A percentile compares a stretch with the other conserved stretches of the same genome.
Evolutionary conservation across 1,284 basidiomycete genomes (phyloP).

Genomic region (Microbotryum scabiosae): DNA sequence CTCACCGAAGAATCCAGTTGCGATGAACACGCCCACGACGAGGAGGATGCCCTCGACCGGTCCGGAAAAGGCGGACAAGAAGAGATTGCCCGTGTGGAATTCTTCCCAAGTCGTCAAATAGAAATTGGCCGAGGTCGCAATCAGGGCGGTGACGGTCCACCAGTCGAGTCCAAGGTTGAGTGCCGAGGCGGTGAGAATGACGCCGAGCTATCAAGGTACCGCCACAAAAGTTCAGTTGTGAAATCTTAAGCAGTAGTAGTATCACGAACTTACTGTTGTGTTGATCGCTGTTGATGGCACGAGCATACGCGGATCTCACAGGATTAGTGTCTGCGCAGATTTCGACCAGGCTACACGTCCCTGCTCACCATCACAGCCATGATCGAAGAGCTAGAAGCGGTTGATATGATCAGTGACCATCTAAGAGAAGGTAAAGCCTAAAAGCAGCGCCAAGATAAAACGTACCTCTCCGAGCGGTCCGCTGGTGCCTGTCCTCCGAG

Average conservation of each 20-base stretch:
- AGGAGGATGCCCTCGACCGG: slow-evolving; percentile 94
- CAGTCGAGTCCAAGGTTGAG: slow-evolving; percentile 85
- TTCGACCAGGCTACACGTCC: background rate
- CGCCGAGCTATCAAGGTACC: slow-evolving; percentile 51
- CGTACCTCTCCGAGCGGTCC: slow-evolving; percentile 51
- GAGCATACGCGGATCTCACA: background rate
- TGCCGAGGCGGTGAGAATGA: slow-evolving; percentile 69
- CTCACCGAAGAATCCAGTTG: slow-evolving; percentile 65
- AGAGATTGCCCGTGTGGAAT: slow-evolving; percentile 84
- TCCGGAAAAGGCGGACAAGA: slow-evolving; percentile 86
- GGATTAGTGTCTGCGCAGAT: background rate
- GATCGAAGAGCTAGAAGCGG: slow-evolving; percentile 95
- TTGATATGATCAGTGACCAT: too few relatives aligned
- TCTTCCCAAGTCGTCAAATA: slow-evolving; percentile 97
- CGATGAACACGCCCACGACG: slow-evolving; percentile 65
- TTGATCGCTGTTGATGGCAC: slow-evolving; percentile 82
- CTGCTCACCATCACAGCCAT: slow-evolving; percentile 52
- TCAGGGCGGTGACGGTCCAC: slow-evolving; percentile 89
- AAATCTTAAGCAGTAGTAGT: background rate
- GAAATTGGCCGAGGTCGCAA: slow-evolving; percentile 84
- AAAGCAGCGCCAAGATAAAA: too few relatives aligned
- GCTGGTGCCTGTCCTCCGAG: slow-evolving; percentile 86
- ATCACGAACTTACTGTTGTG: slow-evolving; percentile 59
- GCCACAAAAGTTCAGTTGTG: slow-evolving; percentile 41
- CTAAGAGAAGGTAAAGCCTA: too few relatives aligned